Evolutionary conservation across 2,329 filamentous ascomycete species (phyloP), one percentile per base, ranked within the genome.

Genomic region (Curvularia hawaiiensis): DNA sequence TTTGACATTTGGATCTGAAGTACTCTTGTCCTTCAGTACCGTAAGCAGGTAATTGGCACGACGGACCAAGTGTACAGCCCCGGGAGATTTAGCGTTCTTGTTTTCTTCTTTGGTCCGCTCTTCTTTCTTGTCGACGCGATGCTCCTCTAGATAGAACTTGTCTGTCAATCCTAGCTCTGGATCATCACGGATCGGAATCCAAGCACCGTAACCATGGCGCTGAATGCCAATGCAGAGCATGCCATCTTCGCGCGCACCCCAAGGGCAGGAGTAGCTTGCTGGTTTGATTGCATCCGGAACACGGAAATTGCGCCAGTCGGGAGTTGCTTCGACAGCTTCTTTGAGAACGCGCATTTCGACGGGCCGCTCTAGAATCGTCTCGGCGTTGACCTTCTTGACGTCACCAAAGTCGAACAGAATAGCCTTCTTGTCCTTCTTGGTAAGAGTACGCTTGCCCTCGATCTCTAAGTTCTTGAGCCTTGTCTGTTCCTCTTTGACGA

Each of bases 371-470:
- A 97, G 87, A 53, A 97, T 90, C 0, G 95, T 98, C 77, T 97
- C 92, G 0, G 95, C 95, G 72, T 99, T 99, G 70, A 97, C 86
- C 68, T 96, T 93, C 77, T 96, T 96, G 50, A 97, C 89, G 54
- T 93, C 92, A 45, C 90, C 89, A 77, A 93, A 97, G 73, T 98
- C 93, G 69, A 99, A 97, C 44, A 99, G 81, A 18, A 99, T 91
- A 0, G 95, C 95, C 78, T 99, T 99, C 77, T 92, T 92, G 74
- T 99, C 95, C 77, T 99, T 99, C 81, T 98, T 97, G 0, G 94
- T 96, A 53, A 96, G 79, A 2, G 88, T 84, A 74, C 95, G 96
- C 71, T 91, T 91, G 0, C 85, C 84, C 62, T 90, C 81, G 22
- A 82, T 87, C 75, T 95, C 91, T 67, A 88, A 75, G 14, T 84